These are phyloP conservation scores for Trichoderma oligosporum DNA, from an alignment of 2,329 filamentous ascomycete species.

Conservation along the genomic window DNA sequence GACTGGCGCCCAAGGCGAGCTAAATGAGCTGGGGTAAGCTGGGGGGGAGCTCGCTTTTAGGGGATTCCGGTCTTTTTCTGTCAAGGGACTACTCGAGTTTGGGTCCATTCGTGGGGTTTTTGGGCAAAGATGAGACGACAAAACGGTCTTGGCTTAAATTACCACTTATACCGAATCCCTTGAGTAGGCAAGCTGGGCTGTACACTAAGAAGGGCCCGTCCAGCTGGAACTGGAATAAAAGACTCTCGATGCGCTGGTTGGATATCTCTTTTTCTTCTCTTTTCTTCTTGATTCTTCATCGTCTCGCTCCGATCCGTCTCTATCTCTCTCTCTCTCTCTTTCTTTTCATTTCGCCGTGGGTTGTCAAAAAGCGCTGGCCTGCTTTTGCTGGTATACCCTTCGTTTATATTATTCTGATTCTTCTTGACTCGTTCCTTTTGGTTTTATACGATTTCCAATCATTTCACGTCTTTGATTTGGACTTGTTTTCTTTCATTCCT, in stretches of 20 bases:
- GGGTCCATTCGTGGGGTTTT: slow-evolving; percentile 9
- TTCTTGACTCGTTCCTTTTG: slow-evolving; percentile 12
- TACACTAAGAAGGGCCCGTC: not conserved
- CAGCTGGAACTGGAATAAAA: slow-evolving; percentile 15
- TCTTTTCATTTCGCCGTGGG: slow-evolving; percentile 6
- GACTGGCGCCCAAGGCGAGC: slow-evolving; percentile 9
- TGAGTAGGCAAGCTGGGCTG: not conserved
- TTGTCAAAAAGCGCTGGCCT: slow-evolving; percentile 23
- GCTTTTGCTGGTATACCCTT: slow-evolving; percentile 21
- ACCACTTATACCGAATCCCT: not conserved
- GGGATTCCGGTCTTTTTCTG: not conserved
- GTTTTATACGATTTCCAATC: slow-evolving; percentile 3
- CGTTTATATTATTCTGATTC: slow-evolving; percentile 19
- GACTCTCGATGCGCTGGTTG: not conserved
- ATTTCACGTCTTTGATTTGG: not conserved
- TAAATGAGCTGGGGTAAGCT: not conserved
- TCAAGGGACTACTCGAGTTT: not conserved
- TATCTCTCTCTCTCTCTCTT: slow-evolving; percentile 13
- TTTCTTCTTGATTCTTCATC: slow-evolving; percentile 15
- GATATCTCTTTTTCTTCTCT: not conserved
- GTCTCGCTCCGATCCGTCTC: slow-evolving; percentile 14
- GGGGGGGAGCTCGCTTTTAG: slow-evolving; percentile 1
- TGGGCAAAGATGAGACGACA: not conserved
- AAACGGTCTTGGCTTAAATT: slow-evolving; percentile 12
- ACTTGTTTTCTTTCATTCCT: not conserved